Percentiles rank a stretch among this genome's conserved stretches.
Conservation (phyloP, 495 filamentous ascomycete species). For the Aspergillus steynii region DNA sequence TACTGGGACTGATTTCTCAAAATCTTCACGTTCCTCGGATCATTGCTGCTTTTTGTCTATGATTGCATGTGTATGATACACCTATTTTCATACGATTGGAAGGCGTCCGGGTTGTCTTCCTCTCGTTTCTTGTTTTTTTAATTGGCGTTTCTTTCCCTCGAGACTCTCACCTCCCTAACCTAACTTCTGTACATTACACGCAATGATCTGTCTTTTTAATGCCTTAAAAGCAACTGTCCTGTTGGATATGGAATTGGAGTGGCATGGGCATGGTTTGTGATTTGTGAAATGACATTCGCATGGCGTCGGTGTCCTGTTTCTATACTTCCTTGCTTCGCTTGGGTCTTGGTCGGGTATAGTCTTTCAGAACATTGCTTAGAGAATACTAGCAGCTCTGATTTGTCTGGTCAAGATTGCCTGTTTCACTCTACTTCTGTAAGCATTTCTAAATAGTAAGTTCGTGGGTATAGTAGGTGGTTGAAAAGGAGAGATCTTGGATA, state of each 20-base stretch:
- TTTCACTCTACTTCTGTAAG: too few relatives aligned
- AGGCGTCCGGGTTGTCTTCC: constrained; percentile 38
- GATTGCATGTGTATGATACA: constrained; percentile 46
- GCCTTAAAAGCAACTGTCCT: constrained; percentile 13
- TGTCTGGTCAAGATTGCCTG: too few relatives aligned
- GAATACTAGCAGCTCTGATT: not conserved
- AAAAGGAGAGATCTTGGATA: too few relatives aligned
- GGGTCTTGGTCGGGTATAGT: constrained; percentile 1
- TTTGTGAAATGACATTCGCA: constrained; percentile 3
- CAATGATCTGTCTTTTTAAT: constrained; percentile 14
- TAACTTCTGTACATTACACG: constrained; percentile 8
- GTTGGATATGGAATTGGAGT: constrained; percentile 12
- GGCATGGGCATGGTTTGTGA: constrained; percentile 11
- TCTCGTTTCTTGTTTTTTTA: constrained; percentile 26
- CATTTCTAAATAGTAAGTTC: too few relatives aligned
- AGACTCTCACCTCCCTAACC: constrained; percentile 42
- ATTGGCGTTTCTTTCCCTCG: constrained; percentile 21
- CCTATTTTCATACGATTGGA: constrained; percentile 35
- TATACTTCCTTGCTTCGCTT: not conserved
- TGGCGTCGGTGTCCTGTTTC: constrained; percentile 4
- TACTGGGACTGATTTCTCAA: not conserved
- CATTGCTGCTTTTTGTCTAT: constrained; percentile 21
- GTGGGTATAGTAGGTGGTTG: too few relatives aligned
- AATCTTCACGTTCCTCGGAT: constrained; percentile 13
- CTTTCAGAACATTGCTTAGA: not conserved